Evolutionary conservation across 2,329 filamentous ascomycete species (phyloP).

Genomic region (Aspergillus neoniger): DNA sequence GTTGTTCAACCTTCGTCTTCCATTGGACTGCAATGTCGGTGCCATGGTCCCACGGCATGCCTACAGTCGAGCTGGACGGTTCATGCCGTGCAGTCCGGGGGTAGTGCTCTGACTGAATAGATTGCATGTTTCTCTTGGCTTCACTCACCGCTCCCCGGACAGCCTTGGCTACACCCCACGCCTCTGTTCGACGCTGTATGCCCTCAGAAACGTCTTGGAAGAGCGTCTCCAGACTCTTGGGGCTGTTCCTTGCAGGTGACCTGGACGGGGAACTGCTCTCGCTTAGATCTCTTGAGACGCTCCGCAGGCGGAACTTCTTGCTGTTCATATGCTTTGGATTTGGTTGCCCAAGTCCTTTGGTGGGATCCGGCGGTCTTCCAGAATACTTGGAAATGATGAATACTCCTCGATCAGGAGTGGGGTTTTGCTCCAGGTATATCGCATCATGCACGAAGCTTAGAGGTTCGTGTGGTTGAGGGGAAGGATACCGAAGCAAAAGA

Average conservation of each 20-base stretch:
- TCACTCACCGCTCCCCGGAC: constrained; percentile 52
- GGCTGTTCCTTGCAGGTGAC: constrained; percentile 41
- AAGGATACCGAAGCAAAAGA: constrained; percentile 79
- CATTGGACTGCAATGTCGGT: constrained; percentile 28
- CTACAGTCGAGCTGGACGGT: constrained; percentile 17
- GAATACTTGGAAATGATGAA: constrained; percentile 51
- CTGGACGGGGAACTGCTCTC: constrained; percentile 36
- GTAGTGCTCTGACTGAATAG: constrained; percentile 43
- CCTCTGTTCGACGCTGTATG: constrained; percentile 50
- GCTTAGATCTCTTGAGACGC: constrained; percentile 32
- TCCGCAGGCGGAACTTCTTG: constrained; percentile 29
- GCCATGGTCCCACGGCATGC: constrained; percentile 14
- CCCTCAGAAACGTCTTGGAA: constrained; percentile 53
- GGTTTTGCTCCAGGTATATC: constrained; percentile 53
- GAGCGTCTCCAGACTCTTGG: constrained; percentile 47
- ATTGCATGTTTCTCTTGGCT: constrained; percentile 50
- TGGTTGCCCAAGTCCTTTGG: constrained; percentile 27
- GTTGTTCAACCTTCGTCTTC: constrained; percentile 33
- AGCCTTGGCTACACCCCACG: constrained; percentile 52
- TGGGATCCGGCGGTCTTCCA: constrained; percentile 43
- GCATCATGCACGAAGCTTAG: constrained; percentile 86
- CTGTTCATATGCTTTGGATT: constrained; percentile 19
- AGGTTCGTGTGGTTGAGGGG: constrained; percentile 65
- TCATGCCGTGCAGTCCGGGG: constrained; percentile 28
- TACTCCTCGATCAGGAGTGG: constrained; percentile 45